Percentiles rank a stretch among this genome's conserved stretches.
These are phyloP conservation scores for Pisolithus sp. DNA, from an alignment of 768 basidiomycete genomes.

Conservation along the genomic window DNA sequence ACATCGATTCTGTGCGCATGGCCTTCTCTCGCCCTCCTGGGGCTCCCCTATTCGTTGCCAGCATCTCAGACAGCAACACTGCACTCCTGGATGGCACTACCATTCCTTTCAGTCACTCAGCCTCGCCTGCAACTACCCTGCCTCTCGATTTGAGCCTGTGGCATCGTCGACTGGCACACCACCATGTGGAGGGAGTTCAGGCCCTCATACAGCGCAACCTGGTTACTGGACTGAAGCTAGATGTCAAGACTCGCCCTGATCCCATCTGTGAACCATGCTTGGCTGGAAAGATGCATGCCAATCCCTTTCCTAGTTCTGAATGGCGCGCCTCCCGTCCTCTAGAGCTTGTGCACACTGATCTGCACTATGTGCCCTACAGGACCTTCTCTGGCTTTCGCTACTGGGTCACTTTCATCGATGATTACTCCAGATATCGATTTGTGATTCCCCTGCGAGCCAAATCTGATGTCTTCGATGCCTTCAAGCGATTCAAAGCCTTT, in stretches of 20 bases:
- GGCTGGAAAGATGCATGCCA: too few species aligned
- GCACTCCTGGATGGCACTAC: conserved; percentile 17
- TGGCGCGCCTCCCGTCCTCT: too few species aligned
- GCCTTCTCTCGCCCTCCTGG: not conserved
- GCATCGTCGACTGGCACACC: conserved; percentile 20
- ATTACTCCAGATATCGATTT: conserved; percentile 11
- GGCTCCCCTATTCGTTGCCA: conserved; percentile 5
- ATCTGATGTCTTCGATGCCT: conserved; percentile 16
- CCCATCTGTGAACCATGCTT: too few species aligned
- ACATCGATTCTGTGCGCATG: conserved; percentile 2
- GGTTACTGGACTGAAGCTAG: conserved; percentile 11
- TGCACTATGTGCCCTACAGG: conserved; percentile 6
- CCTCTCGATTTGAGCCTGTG: conserved; percentile 14
- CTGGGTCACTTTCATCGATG: conserved; percentile 10
- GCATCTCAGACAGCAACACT: too few species aligned
- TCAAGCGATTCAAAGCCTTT: conserved; percentile 25
- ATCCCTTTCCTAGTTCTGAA: too few species aligned
- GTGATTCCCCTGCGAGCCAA: conserved; percentile 15
- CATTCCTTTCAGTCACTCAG: conserved; percentile 1
- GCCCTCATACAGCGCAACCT: conserved; percentile 4
- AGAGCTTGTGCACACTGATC: conserved; percentile 20
- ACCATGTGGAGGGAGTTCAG: conserved; percentile 6
- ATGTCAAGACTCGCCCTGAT: conserved; percentile 6
- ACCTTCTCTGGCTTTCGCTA: conserved; percentile 5
- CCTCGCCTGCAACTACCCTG: conserved; percentile 1